phyloP scores from a whole-genome alignment of 495 filamentous ascomycete species.

The Penicillium ucsense region DNA sequence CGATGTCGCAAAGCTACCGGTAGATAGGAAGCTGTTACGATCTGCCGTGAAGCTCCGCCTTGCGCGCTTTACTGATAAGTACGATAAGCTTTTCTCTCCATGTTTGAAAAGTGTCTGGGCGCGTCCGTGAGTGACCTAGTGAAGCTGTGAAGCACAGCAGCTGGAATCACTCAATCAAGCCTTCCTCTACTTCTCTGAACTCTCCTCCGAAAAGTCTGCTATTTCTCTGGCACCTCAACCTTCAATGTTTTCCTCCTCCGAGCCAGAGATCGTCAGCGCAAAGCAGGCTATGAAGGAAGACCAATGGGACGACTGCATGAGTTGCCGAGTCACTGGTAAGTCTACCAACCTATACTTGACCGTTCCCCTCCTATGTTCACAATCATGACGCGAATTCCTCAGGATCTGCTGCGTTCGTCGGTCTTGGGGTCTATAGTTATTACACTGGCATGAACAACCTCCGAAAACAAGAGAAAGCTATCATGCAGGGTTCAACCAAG shows the following conservation, averaged over 20 bases:
- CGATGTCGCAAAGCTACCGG: constrained; percentile 13
- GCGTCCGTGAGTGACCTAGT: too few species aligned
- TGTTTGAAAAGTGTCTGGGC: too few species aligned
- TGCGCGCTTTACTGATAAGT: constrained; percentile 8
- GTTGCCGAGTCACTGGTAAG: constrained; percentile 60
- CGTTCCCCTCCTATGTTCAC: too few species aligned
- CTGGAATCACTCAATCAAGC: too few species aligned
- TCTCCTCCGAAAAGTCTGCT: too few species aligned
- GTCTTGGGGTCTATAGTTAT: constrained; percentile 84
- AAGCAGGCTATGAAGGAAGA: constrained; percentile 51
- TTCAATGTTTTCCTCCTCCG: constrained; percentile 11
- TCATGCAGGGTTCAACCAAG: constrained; percentile 57
- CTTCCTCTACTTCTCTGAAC: too few species aligned
- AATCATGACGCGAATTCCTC: not conserved
- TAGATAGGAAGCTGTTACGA: constrained; percentile 12
- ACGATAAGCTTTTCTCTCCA: constrained; percentile 1
- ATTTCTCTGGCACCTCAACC: not conserved
- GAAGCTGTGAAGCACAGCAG: too few species aligned
- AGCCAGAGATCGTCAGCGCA: constrained; percentile 13
- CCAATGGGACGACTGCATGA: constrained; percentile 56
- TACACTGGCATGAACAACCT: constrained; percentile 70
- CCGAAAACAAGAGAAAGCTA: constrained; percentile 54
- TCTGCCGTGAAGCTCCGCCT: constrained; percentile 33
- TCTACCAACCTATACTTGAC: not conserved
- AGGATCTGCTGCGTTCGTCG: constrained; percentile 80